Percentiles rank a stretch among this genome's conserved stretches.
These are phyloP conservation scores for Podila epicladia DNA, from an alignment of 192 early-diverging fungal species.

Conservation along the genomic window DNA sequence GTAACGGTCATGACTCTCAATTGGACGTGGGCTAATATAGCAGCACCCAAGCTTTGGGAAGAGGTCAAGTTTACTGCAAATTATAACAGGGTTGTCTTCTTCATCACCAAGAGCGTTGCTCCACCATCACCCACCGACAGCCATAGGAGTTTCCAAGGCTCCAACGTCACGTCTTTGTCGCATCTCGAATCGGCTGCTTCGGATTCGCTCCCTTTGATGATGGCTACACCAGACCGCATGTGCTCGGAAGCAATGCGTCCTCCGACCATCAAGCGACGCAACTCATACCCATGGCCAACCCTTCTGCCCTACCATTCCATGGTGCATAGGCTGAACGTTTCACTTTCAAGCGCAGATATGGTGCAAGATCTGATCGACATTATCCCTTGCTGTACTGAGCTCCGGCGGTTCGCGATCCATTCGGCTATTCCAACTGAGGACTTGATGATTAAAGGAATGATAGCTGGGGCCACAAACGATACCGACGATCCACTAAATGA, in stretches of 20 bases:
- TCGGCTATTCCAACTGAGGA: conserved; percentile 37
- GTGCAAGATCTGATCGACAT: conserved; percentile 35
- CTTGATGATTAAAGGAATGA: conserved; percentile 18
- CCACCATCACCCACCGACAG: neutral
- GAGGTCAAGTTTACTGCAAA: conserved; percentile 23
- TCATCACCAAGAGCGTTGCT: conserved; percentile 39
- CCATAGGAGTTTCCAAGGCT: neutral
- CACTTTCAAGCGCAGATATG: conserved; percentile 32
- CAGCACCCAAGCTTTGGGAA: conserved; percentile 32
- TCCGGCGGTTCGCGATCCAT: conserved; percentile 25
- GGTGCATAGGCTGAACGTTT: conserved; percentile 31
- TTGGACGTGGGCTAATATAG: conserved; percentile 42
- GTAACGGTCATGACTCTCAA: conserved; percentile 32
- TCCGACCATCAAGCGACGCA: conserved; percentile 8
- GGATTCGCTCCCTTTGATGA: neutral
- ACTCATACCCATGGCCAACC: conserved; percentile 50
- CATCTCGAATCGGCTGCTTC: neutral
- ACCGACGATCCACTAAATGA: conserved; percentile 5
- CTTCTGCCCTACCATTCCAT: conserved; percentile 41
- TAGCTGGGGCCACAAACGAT: conserved; percentile 26
- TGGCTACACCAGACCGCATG: neutral
- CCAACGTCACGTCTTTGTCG: neutral
- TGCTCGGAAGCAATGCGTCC: neutral
- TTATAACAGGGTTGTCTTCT: conserved; percentile 27
- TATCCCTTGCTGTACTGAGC: conserved; percentile 42